These are phyloP conservation scores for Halophytophthora batemanensis DNA, from an alignment of 352 stramenopile genomes.

Conservation along the genomic window DNA sequence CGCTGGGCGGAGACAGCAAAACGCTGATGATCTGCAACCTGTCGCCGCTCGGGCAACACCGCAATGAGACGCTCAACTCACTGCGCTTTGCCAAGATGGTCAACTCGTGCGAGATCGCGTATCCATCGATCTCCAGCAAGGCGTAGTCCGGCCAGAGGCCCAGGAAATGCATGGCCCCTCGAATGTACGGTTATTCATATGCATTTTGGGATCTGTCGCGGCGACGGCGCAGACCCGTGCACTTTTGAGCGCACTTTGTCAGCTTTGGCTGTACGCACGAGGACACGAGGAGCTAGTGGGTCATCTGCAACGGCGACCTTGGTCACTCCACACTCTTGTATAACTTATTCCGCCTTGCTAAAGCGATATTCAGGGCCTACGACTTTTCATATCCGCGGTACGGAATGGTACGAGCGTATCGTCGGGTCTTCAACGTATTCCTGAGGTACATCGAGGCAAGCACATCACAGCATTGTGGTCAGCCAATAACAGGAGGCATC, in stretches of 20 bases:
- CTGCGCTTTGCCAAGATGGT: conserved; percentile 87
- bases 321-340: too few relatives aligned
- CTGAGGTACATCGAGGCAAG: conserved; percentile 25
- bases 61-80: conserved; percentile 85
- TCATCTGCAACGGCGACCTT: too few relatives aligned
- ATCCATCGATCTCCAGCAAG: conserved; percentile 47
- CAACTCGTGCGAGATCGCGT: conserved; percentile 85
- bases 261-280: too few relatives aligned
- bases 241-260: too few relatives aligned
- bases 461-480: neutral
- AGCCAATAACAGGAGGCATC: neutral
- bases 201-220: too few relatives aligned
- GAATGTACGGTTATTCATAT: conserved; percentile 1
- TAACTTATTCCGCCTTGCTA: neutral
- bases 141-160: conserved; percentile 22
- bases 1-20: conserved; percentile 84
- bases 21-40: conserved; percentile 91
- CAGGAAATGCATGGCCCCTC: conserved; percentile 18
- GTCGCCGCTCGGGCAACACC: conserved; percentile 67
- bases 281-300: too few relatives aligned
- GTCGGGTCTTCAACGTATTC: conserved; percentile 59
- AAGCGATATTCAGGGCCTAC: neutral
- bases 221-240: too few relatives aligned
- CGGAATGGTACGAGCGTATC: conserved; percentile 44
- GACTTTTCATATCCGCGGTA: conserved; percentile 26